Evolutionary conservation across 345 rosid genomes (phyloP).

Genomic region (Eucalyptus melliodora): DNA sequence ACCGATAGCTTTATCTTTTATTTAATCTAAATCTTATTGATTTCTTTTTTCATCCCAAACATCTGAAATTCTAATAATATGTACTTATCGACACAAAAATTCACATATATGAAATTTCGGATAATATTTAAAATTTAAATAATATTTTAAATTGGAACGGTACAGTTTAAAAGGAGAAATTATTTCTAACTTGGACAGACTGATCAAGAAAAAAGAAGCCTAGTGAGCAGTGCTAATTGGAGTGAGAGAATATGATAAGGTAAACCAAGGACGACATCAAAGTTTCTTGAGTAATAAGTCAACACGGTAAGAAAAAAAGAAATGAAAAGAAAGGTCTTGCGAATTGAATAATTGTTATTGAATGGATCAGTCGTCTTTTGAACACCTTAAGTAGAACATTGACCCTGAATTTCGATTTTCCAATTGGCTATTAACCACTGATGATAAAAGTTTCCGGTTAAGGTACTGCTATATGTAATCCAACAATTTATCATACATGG

Average conservation of each 20-base stretch:
- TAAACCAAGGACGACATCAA: not conserved
- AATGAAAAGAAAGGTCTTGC: not conserved
- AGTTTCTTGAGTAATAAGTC: not conserved
- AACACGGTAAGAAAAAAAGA: not conserved
- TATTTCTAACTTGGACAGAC: not conserved
- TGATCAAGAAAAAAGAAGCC: not conserved
- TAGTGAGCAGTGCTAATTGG: not conserved
- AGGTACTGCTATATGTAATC: no score
- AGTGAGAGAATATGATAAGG: not conserved
- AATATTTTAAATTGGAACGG: no score
- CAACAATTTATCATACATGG: no score
- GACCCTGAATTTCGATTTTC: not conserved
- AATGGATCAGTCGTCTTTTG: not conserved
- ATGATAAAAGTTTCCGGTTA: no score
- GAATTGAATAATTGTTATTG: not conserved
- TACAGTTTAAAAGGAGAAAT: not conserved
- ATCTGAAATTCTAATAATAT: no score
- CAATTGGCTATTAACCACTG: not conserved
- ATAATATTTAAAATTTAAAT: no score
- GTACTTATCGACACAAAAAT: no score
- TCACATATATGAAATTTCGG: no score
- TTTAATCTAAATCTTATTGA: no score
- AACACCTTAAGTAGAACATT: not conserved
- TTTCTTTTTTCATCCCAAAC: no score
- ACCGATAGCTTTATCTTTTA: not conserved